Conservation (phyloP, 495 filamentous ascomycete species). For the Hypomontagnella submonticulosa region DNA sequence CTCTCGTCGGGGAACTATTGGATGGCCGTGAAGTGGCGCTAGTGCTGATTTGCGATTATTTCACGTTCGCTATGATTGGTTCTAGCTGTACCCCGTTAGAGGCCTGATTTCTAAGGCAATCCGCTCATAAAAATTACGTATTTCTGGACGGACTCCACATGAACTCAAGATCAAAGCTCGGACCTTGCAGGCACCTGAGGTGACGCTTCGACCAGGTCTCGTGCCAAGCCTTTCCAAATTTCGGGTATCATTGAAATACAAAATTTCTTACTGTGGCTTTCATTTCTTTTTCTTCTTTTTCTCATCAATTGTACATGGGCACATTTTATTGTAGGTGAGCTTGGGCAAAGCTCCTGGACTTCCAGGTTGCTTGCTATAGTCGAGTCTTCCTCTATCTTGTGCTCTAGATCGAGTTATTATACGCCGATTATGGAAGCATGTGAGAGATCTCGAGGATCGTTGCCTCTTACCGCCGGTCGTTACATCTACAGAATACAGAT, state of each 20-base stretch:
- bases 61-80: conserved; percentile 48
- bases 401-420: conserved; percentile 63
- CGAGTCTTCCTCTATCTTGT: conserved; percentile 72
- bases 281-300: conserved; percentile 54
- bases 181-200: no score
- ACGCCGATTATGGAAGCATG: conserved; percentile 71
- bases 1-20: conserved; percentile 35
- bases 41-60: conserved; percentile 49
- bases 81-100: conserved; percentile 35
- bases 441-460: conserved; percentile 63
- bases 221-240: neutral
- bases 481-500: conserved; percentile 52
- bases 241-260: conserved; percentile 3
- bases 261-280: conserved; percentile 49
- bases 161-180: conserved; percentile 3
- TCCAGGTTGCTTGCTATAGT: conserved; percentile 54
- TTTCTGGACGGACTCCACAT: neutral
- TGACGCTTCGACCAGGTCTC: no score
- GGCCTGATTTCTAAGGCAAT: conserved; percentile 25
- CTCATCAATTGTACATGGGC: conserved; percentile 71
- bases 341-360: conserved; percentile 54
- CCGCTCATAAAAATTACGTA: neutral
- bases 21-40: conserved; percentile 30
- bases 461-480: conserved; percentile 72
- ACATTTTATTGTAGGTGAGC: conserved; percentile 90